Base-by-base conservation (phyloP, 768 basidiomycete genomes). In the Cytidiella melzeri region DNA sequence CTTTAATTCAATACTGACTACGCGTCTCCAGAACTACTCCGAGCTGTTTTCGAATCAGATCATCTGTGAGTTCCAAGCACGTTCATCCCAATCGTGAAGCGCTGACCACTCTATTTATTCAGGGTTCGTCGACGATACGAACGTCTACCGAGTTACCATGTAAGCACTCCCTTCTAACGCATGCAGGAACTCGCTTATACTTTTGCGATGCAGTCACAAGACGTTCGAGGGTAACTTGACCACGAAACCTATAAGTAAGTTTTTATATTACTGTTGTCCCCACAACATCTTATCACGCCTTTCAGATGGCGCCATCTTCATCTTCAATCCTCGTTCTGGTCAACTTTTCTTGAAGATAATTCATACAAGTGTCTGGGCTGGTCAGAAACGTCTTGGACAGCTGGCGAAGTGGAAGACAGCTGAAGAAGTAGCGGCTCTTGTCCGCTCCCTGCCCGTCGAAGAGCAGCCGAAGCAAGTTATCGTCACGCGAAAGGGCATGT, bases 401-500 rank as follows among this genome's bases (percentile, higher is more conserved):
- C 79, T 98, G 43, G 96, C 96, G 30, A 99, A 98, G 71, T 98
- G 96, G 94, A 96, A 96, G 73, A 97, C 95, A 5, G 96, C 96
- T 15, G 96, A 99, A 82, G 96, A 99, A 84, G 96, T 98, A 9
- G 96, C 96, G 28, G 96, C 96, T 0, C 70, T 98, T 58, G 88
- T 98, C 55, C 91, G 96, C 49, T 98, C 96, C 25, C 71, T 98
- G 12, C 96, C 96, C n/a, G 96, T 99, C 37, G 96, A 99, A 73
- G 96, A 99, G 70, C 96, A 99, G 67, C 96, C 96, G 7, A 99
- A 99, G 70, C 95, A 99, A 65, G 95, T 99, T 57, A 99, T 99
- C 55, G 96, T 99, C 55, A 98, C 96, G 24, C 83, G 96, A 52
- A 99, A 99, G 84, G 96, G 96, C 73, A 98, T 99, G 96, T 81